Percentiles rank a stretch among this genome's conserved stretches.
Evolutionary conservation across 2,329 filamentous ascomycete species (phyloP).

Genomic region (Rhynchosporium graminicola): DNA sequence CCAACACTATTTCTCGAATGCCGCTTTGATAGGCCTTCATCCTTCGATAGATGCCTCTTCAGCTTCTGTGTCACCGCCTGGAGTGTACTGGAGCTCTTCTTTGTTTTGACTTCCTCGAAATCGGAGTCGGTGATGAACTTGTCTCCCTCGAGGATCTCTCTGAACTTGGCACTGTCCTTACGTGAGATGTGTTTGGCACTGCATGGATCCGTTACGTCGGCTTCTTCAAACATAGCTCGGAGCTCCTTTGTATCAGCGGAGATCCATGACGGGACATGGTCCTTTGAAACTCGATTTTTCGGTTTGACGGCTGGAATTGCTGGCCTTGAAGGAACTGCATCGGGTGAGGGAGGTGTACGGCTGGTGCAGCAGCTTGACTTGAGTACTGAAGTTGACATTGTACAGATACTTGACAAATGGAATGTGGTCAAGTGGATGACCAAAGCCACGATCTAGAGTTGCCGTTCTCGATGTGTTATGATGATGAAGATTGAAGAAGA

Average conservation of each 20-base stretch:
- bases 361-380: slow-evolving; percentile 35
- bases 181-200: slow-evolving; percentile 12
- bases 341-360: slow-evolving; percentile 38
- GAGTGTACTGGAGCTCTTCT: slow-evolving; percentile 45
- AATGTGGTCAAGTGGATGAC: slow-evolving; percentile 4
- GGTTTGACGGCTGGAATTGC: slow-evolving; percentile 13
- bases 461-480: slow-evolving; percentile 6
- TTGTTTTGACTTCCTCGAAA: slow-evolving; percentile 47
- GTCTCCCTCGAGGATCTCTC: slow-evolving; percentile 23
- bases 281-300: slow-evolving; percentile 22
- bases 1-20: slow-evolving; percentile 47
- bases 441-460: neutral
- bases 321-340: slow-evolving; percentile 33
- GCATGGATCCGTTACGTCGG: slow-evolving; percentile 1
- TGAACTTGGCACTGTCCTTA: slow-evolving; percentile 21
- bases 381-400: slow-evolving; percentile 5
- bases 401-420: slow-evolving; percentile 11
- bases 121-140: slow-evolving; percentile 33
- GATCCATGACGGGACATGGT: slow-evolving; percentile 28
- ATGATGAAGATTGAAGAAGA: neutral
- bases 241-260: slow-evolving; percentile 31
- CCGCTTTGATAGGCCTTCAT: slow-evolving; percentile 43
- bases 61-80: slow-evolving; percentile 46
- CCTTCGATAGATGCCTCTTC: slow-evolving; percentile 47
- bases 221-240: slow-evolving; percentile 35